Conservation (phyloP, 2,329 filamentous ascomycete species). For the Sphaceloma murrayae region DNA sequence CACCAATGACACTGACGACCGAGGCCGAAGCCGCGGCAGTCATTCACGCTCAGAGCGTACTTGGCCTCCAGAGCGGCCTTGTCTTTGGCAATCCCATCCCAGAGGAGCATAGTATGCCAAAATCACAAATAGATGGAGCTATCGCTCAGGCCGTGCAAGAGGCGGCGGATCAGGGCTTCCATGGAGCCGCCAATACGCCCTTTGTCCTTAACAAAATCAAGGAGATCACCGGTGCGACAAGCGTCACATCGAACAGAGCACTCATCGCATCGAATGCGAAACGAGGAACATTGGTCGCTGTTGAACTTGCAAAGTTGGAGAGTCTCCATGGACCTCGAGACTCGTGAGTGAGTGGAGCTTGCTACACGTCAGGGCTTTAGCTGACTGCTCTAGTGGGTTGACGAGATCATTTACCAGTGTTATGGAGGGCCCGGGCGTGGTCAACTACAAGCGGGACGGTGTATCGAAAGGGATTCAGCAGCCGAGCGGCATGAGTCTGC, state of each 20-base stretch:
- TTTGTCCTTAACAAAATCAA: conserved; percentile 72
- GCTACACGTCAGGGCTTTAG: not conserved
- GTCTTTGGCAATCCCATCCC: conserved; percentile 87
- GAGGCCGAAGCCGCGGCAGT: conserved; percentile 84
- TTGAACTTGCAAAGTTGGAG: conserved; percentile 45
- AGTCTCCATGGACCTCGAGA: conserved; percentile 27
- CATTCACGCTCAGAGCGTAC: conserved; percentile 63
- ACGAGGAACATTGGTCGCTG: conserved; percentile 54
- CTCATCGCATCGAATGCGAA: conserved; percentile 58
- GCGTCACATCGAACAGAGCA: conserved; percentile 63
- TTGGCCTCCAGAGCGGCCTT: conserved; percentile 68
- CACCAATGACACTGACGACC: conserved; percentile 63
- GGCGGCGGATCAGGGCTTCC: conserved; percentile 54
- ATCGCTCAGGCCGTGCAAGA: conserved; percentile 60
- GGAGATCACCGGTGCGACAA: conserved; percentile 62
- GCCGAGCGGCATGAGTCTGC: too few species aligned
- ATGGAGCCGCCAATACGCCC: conserved; percentile 72
- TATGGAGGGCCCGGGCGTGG: conserved; percentile 17
- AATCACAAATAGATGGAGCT: conserved; percentile 57
- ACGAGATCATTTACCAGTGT: not conserved
- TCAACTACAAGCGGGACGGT: conserved; percentile 20
- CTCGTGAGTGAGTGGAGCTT: conserved; percentile 26
- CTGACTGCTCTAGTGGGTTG: conserved; percentile 5
- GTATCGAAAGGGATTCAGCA: conserved; percentile 22
- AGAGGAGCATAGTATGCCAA: conserved; percentile 57